Percentiles rank a stretch among this genome's conserved stretches.
Evolutionary conservation across 2,329 filamentous ascomycete species (phyloP).

Genomic region (Pezicula rhizophila): DNA sequence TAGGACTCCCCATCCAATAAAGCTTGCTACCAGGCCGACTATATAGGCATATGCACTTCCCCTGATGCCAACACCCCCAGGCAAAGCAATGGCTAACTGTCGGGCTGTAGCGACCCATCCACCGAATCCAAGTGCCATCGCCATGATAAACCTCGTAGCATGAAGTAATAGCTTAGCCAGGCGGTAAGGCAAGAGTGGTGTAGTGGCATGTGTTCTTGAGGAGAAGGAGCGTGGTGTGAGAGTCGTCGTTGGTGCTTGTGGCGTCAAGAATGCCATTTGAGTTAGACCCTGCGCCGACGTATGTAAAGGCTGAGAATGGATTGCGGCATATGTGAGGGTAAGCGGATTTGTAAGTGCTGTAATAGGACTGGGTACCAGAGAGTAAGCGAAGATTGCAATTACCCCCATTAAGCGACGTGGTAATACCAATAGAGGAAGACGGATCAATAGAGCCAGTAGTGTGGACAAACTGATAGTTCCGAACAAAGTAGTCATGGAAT

Average conservation of each 20-base stretch:
- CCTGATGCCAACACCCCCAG: constrained; percentile 44
- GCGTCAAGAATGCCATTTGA: constrained; percentile 74
- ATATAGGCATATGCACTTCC: constrained; percentile 94
- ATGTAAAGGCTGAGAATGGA: constrained; percentile 80
- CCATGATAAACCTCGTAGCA: constrained; percentile 86
- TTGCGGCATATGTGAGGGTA: constrained; percentile 85
- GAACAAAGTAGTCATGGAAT: constrained; percentile 81
- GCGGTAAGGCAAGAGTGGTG: constrained; percentile 74
- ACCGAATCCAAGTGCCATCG: constrained; percentile 80
- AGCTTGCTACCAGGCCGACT: constrained; percentile 84
- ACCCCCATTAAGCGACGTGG: constrained; percentile 62
- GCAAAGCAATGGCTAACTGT: constrained; percentile 59
- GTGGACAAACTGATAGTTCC: constrained; percentile 89
- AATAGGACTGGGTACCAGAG: constrained; percentile 78
- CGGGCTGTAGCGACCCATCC: constrained; percentile 95
- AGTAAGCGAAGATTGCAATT: constrained; percentile 66
- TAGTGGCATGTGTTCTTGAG: constrained; percentile 34
- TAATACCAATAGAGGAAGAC: constrained; percentile 78
- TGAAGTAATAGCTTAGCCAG: constrained; percentile 88
- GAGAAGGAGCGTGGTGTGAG: constrained; percentile 51
- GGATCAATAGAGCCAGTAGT: constrained; percentile 70
- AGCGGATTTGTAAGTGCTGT: constrained; percentile 84
- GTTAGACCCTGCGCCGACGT: constrained; percentile 73
- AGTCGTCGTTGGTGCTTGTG: constrained; percentile 68
- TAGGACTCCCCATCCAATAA: constrained; percentile 90